Conservation (phyloP, 2,329 filamentous ascomycete species). For the Xylaria arbuscula region DNA sequence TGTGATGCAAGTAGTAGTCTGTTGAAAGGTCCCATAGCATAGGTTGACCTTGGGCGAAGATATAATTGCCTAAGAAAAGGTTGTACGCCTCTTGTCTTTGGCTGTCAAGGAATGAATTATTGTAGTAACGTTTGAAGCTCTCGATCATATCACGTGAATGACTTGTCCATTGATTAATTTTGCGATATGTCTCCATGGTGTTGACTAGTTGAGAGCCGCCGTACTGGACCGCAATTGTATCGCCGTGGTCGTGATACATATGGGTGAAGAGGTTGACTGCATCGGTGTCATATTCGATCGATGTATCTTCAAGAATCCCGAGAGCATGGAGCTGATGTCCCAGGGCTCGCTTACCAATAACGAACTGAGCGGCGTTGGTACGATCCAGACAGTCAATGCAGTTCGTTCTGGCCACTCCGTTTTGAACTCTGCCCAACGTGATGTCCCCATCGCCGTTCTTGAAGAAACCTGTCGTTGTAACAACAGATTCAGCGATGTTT, state of each 20-base stretch:
- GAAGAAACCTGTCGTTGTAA: constrained; percentile 91
- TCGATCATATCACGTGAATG: constrained; percentile 99
- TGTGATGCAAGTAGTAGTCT: constrained; percentile 96
- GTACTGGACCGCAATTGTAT: constrained; percentile 97
- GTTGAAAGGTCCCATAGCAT: constrained; percentile 97
- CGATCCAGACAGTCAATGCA: constrained; percentile 98
- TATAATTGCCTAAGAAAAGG: constrained; percentile 95
- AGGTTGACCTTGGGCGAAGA: constrained; percentile 85
- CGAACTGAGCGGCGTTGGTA: constrained; percentile 97
- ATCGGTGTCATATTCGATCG: constrained; percentile 92
- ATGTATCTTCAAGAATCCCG: constrained; percentile 82
- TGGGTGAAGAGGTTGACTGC: constrained; percentile 96
- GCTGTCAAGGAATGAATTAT: constrained; percentile 98
- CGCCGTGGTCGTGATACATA: constrained; percentile 98
- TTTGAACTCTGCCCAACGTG: constrained; percentile 78
- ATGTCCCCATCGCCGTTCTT: constrained; percentile 84
- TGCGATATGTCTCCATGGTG: constrained; percentile 98
- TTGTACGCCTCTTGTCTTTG: constrained; percentile 99
- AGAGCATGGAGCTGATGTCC: constrained; percentile 92
- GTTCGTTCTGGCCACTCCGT: constrained; percentile 93
- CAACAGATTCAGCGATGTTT: constrained; percentile 85
- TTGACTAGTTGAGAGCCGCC: constrained; percentile 97
- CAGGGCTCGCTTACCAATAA: constrained; percentile 93
- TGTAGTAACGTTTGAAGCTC: constrained; percentile 98
- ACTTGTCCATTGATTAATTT: constrained; percentile 98